These are phyloP conservation scores for Neoascochyta sp. DNA, from an alignment of 2,329 filamentous ascomycete genomes.

Conservation along the genomic window DNA sequence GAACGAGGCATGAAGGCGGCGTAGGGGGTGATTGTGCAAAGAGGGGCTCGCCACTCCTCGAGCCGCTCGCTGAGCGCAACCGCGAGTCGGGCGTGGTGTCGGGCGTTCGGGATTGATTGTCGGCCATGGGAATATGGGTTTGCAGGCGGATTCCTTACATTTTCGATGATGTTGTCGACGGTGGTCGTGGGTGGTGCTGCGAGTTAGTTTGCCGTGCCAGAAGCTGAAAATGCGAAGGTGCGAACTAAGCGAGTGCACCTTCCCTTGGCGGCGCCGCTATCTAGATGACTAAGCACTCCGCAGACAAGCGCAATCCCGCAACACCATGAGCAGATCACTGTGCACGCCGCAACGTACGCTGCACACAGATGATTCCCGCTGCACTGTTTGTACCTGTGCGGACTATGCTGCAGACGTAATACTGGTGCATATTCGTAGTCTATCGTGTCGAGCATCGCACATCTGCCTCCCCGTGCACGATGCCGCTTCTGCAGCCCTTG, in stretches of 20 bases:
- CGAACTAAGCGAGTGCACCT: slow-evolving; percentile 11
- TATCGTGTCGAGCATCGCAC: too few relatives aligned
- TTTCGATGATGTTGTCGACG: slow-evolving; percentile 41
- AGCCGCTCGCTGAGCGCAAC: slow-evolving; percentile 18
- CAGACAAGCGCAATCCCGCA: too few relatives aligned
- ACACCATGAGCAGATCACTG: too few relatives aligned
- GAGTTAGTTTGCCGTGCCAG: slow-evolving; percentile 9
- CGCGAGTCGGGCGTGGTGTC: slow-evolving; percentile 18
- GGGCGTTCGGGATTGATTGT: slow-evolving; percentile 17
- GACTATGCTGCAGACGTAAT: too few relatives aligned
- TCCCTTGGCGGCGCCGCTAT: too few relatives aligned
- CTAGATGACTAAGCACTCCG: too few relatives aligned
- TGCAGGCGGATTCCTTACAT: slow-evolving; percentile 37
- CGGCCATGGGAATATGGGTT: slow-evolving; percentile 10
- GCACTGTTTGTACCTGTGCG: too few relatives aligned
- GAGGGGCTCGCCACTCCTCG: slow-evolving; percentile 37
- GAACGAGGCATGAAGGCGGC: slow-evolving; percentile 16
- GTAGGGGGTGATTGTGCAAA: slow-evolving; percentile 20
- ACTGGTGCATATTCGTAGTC: too few relatives aligned
- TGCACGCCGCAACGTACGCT: too few relatives aligned
- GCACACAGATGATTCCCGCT: too few relatives aligned
- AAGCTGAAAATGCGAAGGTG: slow-evolving; percentile 7
- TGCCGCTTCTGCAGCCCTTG: too few relatives aligned
- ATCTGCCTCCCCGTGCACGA: too few relatives aligned
- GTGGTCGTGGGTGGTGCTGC: slow-evolving; percentile 33